Evolutionary conservation across 805 yeast genomes (phyloP), one percentile per base, ranked within the genome.

Genomic region (Candida insectalens): DNA sequence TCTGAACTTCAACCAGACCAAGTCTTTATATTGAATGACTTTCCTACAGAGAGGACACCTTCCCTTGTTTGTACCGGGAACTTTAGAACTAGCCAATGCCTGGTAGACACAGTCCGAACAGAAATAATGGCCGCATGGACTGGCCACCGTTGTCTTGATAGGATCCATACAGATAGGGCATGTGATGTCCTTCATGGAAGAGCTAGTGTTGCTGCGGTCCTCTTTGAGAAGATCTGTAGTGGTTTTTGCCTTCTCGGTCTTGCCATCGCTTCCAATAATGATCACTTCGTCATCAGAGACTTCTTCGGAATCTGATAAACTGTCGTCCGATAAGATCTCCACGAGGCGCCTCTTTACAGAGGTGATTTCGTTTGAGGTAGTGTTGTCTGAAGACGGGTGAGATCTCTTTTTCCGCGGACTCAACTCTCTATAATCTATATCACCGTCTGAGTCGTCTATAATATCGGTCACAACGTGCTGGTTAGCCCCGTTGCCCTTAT

Each of bases 111-210:
- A 74, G 19, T 64, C 65, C 5, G 65, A 57, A 44, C 81, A 74
- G 43, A 65, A 73, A 3, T 69, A 54, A 47, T 74, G 81, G 0
- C 81, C 81, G 51, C 81, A 74, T 0, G 70, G 67, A 3, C 73
- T 59, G 13, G 67, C 66, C 20, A 64, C 60, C 2, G 77, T 66
- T 5, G 55, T 44, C 12, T 57, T 63, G 3, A 76, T 73, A 4
- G 66, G 60, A 6, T 72, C 79, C 46, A 74, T 65, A 35, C 81
- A 74, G 15, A 74, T 67, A 0, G 77, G 74, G 46, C 81, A 73
- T 21, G 50, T 51, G 19, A 61, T 61, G 12, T 59, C 59, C 22
- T 52, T 52, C 19, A 62, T 47, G 2, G 58, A 46, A 29, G 55
- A 59, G 6, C 39, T 36, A 4, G 42, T 42, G 36, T 35, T 47